Base-by-base conservation (phyloP, 1,284 basidiomycete genomes). In the Polyporus tsugae region DNA sequence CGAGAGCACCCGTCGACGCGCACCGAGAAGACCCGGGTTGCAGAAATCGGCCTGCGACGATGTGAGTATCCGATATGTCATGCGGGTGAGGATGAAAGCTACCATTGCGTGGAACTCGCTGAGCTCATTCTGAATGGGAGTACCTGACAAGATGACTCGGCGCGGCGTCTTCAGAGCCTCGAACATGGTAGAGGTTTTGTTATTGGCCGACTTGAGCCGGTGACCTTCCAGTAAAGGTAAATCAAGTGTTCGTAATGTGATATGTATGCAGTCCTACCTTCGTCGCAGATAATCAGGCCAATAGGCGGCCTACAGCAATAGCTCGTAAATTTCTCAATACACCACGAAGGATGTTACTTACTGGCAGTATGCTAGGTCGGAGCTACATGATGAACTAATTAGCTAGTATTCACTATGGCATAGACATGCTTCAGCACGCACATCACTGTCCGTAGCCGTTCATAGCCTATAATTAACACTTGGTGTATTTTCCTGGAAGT, bases 61-160 rank as follows among this genome's bases (percentile, higher is more conserved):
- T 60, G 61, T 58, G 38, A 63, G 61, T 17, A 5, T 66, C 42
- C 38, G 22, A 57, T n/a, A 66, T 29, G 38, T 2, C 22, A 17
- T 35, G 42, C 39, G 55, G 60, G 25, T 39, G 33, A n/a, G 33
- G 38, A 60, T 17, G 36, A 29, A n/a, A 42, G 73, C 85, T 63
- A 67, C 95, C 96, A 99, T 99, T 5, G 96, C 89, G 80, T 97
- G 97, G 77, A 98, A 98, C 79, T 99, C 98, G 67, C 92, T 86
- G 22, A 99, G 83, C 78, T 99, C 95, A 79, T 99, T 99, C 80
- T 99, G 95, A 58, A 99, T 95, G 0, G 98, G 98, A 2, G 98
- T 99, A 22, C 98, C 98, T 0, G 97, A 97, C 3, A 99, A 84
- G 63, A 99, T 97, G 68, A 96, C 87, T 55, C 95, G 84, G 33